Conservation (phyloP, 495 filamentous ascomycete genomes). For the Xylaria nigripes region DNA sequence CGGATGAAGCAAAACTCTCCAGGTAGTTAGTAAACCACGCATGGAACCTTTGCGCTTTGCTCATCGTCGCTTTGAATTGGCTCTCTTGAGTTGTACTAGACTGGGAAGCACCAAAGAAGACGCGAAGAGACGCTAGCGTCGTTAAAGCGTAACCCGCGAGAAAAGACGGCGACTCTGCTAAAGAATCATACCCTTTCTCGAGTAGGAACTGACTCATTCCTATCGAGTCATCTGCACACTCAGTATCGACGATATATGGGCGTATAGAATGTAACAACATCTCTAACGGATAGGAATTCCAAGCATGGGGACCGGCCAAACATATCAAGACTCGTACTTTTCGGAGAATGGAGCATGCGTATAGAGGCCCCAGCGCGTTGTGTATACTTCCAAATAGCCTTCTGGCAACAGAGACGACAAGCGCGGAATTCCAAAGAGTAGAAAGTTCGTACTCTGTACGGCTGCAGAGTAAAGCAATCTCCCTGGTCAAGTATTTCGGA, state of each 20-base stretch:
- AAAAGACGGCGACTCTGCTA: slow-evolving; percentile 60
- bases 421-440: slow-evolving; percentile 66
- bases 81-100: slow-evolving; percentile 66
- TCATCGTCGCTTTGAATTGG: slow-evolving; percentile 61
- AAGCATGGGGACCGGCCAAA: slow-evolving; percentile 61
- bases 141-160: slow-evolving; percentile 69
- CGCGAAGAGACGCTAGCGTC: slow-evolving; percentile 61
- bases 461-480: slow-evolving; percentile 68
- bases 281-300: slow-evolving; percentile 77
- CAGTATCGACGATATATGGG: slow-evolving; percentile 67
- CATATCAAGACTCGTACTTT: slow-evolving; percentile 77
- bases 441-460: slow-evolving; percentile 55
- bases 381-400: slow-evolving; percentile 72
- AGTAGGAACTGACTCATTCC: slow-evolving; percentile 84
- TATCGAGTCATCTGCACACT: slow-evolving; percentile 88
- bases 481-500: slow-evolving; percentile 60
- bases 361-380: slow-evolving; percentile 77
- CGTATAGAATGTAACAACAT: slow-evolving; percentile 79
- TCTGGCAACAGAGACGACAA: slow-evolving; percentile 68
- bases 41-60: slow-evolving; percentile 58
- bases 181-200: slow-evolving; percentile 54
- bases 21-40: slow-evolving; percentile 63
- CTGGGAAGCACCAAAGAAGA: slow-evolving; percentile 60
- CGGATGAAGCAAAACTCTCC: slow-evolving; percentile 43
- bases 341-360: slow-evolving; percentile 77